Evolutionary conservation across 805 yeast genomes (phyloP).

Genomic region (Saturnispora bothae): DNA sequence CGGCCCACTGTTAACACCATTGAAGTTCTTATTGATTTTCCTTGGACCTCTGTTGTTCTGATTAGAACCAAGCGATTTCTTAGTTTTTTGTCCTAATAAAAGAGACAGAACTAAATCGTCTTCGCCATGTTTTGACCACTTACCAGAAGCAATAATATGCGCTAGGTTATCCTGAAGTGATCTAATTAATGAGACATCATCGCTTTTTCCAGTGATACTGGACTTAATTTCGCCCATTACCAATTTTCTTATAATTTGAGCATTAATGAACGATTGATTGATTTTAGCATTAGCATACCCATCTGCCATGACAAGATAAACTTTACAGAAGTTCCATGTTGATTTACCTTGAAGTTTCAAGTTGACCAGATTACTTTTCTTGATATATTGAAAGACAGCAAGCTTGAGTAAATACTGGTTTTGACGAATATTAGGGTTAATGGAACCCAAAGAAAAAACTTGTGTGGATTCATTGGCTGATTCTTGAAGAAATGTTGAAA

Average conservation of each 20-base stretch:
- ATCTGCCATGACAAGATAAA: slow-evolving; percentile 35
- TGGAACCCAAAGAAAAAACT: slow-evolving; percentile 59
- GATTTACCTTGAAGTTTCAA: slow-evolving; percentile 49
- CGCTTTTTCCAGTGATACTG: slow-evolving; percentile 38
- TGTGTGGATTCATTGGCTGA: slow-evolving; percentile 50
- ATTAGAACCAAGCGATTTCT: slow-evolving; percentile 13
- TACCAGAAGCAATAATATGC: slow-evolving; percentile 34
- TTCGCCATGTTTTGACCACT: slow-evolving; percentile 28
- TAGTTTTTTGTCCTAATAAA: slow-evolving; percentile 33
- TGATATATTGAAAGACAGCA: slow-evolving; percentile 40
- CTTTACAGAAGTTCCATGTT: slow-evolving; percentile 52
- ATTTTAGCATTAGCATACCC: slow-evolving; percentile 14
- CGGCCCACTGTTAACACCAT: not conserved
- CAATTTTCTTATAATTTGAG: slow-evolving; percentile 36
- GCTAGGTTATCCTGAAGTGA: slow-evolving; percentile 44
- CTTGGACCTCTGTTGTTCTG: slow-evolving; percentile 10
- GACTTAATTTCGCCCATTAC: slow-evolving; percentile 46
- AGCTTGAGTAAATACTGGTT: slow-evolving; percentile 41
- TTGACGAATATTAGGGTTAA: slow-evolving; percentile 53
- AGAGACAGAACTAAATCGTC: slow-evolving; percentile 38
- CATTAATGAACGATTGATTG: slow-evolving; percentile 24
- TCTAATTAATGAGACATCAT: slow-evolving; percentile 35
- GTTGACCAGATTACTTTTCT: slow-evolving; percentile 42
- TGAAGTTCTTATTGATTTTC: slow-evolving; percentile 12
- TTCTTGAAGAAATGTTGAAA: slow-evolving; percentile 49